Evolutionary conservation across 371 early-diverging fungal species (phyloP), one percentile per base, ranked within the genome.

Genomic region (Mucor sp.): DNA sequence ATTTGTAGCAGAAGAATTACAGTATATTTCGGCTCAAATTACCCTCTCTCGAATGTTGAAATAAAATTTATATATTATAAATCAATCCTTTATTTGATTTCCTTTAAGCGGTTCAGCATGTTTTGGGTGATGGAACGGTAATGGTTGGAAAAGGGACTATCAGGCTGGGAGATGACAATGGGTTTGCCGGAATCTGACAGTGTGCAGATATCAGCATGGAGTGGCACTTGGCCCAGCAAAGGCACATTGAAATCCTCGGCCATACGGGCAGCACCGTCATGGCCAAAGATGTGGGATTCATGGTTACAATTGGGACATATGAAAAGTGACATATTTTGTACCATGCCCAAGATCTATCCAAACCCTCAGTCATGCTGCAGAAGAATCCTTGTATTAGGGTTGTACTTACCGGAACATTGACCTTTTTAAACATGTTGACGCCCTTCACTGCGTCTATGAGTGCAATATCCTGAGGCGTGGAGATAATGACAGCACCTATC

Each of bases 401-500:
- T 57, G 56, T 39, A 80, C 88, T 84, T 82, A 94, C 94, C 30
- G 93, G 93, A 6, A 91, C 89, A 69, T 92, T 76, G 60, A 94
- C 91, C 74, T 93, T 94, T 35, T 84, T 79, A 67, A 95, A 95
- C 93, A 96, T 92, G 55, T 89, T 85, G 41, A 88, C 84, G 5
- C 94, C 96, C 72, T 93, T 94, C 11, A 85, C 88, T 0, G 90
- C 94, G 75, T 96, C 96, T 58, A 88, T 81, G 21, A 94, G 74
- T 1, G 95, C 94, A 70, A 96, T 87, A 72, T 95, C 95, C 71
- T 96, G 96, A 35, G 96, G 96, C 0, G 96, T 96, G 4, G 95
- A 93, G 3, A 96, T 90, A 66, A 96, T 91, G 6, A 96, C 89
- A 17, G 92, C 93, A 19, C 93, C 92, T 88, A 56, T 57, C 32